Percentiles rank a stretch among this genome's conserved stretches.
phyloP scores from a whole-genome alignment of 2,329 filamentous ascomycete species.

The Trichothecium sympodiale region DNA sequence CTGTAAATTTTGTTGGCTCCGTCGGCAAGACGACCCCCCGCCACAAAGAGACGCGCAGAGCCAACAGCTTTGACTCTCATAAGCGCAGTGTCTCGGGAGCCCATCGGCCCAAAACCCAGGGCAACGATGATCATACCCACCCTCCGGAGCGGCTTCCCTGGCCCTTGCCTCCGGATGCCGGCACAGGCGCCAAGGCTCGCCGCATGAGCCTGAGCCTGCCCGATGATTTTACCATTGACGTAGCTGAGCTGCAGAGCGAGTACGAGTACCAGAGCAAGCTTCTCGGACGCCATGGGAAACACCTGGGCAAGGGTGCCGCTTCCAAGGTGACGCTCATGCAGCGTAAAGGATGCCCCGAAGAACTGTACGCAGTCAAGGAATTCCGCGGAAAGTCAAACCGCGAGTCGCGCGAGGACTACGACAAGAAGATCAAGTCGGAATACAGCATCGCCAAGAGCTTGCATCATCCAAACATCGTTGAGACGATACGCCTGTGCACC shows the following conservation, averaged over 20 bases:
- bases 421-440: slow-evolving; percentile 84
- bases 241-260: slow-evolving; percentile 56
- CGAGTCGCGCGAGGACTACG: slow-evolving; percentile 65
- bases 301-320: slow-evolving; percentile 71
- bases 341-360: slow-evolving; percentile 51
- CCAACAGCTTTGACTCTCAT: slow-evolving; percentile 37
- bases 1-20: slow-evolving; percentile 33
- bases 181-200: slow-evolving; percentile 68
- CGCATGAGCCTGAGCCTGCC: slow-evolving; percentile 64
- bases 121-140: slow-evolving; percentile 15
- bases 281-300: slow-evolving; percentile 60
- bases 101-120: slow-evolving; percentile 7
- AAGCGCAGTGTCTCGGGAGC: slow-evolving; percentile 16
- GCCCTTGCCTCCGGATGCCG: slow-evolving; percentile 54
- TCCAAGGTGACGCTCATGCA: slow-evolving; percentile 75
- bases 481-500: slow-evolving; percentile 66
- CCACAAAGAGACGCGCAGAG: slow-evolving; percentile 19
- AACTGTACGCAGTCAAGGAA: slow-evolving; percentile 78
- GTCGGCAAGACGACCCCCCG: slow-evolving; percentile 12
- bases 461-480: slow-evolving; percentile 78
- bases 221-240: slow-evolving; percentile 63
- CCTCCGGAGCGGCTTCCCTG: slow-evolving; percentile 37
- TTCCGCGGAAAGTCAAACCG: slow-evolving; percentile 62
- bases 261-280: slow-evolving; percentile 62
- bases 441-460: slow-evolving; percentile 79